Conservation (phyloP, 1,284 basidiomycete species). For the Ustilago trichophora region DNA sequence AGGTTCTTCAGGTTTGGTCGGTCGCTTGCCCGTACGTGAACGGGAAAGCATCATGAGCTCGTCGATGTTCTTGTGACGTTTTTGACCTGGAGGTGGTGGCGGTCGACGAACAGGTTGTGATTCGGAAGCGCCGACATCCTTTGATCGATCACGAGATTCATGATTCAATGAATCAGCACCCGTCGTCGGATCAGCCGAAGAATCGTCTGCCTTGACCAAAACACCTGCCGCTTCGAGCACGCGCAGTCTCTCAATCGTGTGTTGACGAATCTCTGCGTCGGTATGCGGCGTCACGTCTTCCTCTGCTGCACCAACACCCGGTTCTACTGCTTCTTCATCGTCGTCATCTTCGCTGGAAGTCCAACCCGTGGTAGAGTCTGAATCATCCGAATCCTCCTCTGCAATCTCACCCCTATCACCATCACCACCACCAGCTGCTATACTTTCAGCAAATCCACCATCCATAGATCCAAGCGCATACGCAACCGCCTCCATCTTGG, state of each 20-base stretch:
- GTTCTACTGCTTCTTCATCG: constrained; percentile 63
- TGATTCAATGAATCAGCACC: background rate
- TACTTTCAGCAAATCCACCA: background rate
- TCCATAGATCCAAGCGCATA: constrained; percentile 32
- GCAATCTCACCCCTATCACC: background rate
- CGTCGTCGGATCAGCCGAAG: constrained; percentile 1
- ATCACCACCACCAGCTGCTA: background rate
- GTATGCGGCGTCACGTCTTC: constrained; percentile 59
- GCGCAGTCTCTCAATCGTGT: constrained; percentile 79
- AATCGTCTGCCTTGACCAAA: constrained; percentile 72
- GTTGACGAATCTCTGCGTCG: constrained; percentile 72
- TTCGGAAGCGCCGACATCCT: background rate
- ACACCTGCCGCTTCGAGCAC: constrained; percentile 88
- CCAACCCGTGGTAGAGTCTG: constrained; percentile 68
- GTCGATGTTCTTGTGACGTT: constrained; percentile 39
- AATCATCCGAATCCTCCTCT: constrained; percentile 60
- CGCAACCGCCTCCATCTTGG: constrained; percentile 44
- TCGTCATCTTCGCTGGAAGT: constrained; percentile 70
- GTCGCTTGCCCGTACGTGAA: constrained; percentile 27
- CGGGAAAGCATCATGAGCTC: constrained; percentile 47
- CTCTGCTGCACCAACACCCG: constrained; percentile 6
- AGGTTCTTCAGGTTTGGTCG: constrained; percentile 45
- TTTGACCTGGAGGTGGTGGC: constrained; percentile 41
- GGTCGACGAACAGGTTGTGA: constrained; percentile 27
- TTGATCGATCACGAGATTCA: background rate